Evolutionary conservation across 1,284 basidiomycete genomes (phyloP).

Genomic region (Microbotryomycetes sp.): DNA sequence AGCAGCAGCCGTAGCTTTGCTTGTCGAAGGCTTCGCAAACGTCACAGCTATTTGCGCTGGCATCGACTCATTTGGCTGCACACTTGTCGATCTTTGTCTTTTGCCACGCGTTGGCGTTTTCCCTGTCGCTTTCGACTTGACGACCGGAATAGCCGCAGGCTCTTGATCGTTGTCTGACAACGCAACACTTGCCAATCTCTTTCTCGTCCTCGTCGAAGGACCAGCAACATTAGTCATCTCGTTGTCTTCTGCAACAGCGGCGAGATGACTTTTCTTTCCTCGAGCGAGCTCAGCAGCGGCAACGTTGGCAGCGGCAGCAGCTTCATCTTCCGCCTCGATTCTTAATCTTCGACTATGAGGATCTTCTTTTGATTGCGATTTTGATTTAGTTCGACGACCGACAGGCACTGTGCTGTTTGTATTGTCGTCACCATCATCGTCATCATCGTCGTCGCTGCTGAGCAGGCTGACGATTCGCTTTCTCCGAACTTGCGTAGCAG

Average conservation of each 20-base stretch:
- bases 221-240: background rate
- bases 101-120: constrained; percentile 11
- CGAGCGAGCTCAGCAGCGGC: background rate
- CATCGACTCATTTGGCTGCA: background rate
- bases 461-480: background rate
- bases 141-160: background rate
- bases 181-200: constrained; percentile 6
- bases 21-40: background rate
- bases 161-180: background rate
- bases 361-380: background rate
- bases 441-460: background rate
- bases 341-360: background rate
- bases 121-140: background rate
- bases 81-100: constrained; percentile 1
- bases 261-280: background rate
- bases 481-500: background rate
- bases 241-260: background rate
- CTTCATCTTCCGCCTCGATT: background rate
- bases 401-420: background rate
- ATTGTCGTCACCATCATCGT: background rate
- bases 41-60: background rate
- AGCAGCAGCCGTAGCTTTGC: too few relatives aligned
- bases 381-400: background rate
- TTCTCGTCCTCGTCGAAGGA: background rate
- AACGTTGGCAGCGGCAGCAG: background rate